Conservation (phyloP, 805 yeast species). For the Pichia phayaonensis region DNA sequence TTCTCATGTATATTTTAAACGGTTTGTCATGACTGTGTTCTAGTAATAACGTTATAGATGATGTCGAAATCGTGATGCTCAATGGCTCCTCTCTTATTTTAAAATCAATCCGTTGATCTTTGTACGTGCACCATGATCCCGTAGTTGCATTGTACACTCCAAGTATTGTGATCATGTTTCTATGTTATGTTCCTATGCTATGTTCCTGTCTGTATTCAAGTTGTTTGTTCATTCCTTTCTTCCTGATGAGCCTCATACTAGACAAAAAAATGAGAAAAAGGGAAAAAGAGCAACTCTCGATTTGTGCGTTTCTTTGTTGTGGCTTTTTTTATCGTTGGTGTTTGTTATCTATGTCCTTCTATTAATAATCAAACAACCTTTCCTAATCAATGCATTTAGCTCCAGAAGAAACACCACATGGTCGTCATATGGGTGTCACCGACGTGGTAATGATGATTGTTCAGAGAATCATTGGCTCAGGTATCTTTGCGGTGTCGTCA, state of each 20-base stretch:
- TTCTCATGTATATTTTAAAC: not conserved
- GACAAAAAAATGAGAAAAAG: too few species aligned
- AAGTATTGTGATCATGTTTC: not conserved
- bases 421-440: conserved; percentile 64
- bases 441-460: conserved; percentile 59
- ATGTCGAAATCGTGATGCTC: not conserved
- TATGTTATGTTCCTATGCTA: too few species aligned
- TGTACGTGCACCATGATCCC: not conserved
- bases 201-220: too few species aligned
- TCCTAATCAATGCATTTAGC: conserved; percentile 19
- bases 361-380: too few species aligned
- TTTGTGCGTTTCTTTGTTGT: not conserved
- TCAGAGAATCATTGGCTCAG: conserved; percentile 69
- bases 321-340: not conserved
- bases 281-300: too few species aligned
- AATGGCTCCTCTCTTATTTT: not conserved
- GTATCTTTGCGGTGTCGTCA: conserved; percentile 68
- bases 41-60: not conserved
- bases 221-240: too few species aligned
- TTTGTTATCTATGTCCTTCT: too few species aligned
- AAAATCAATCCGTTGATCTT: not conserved
- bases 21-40: not conserved
- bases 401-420: conserved; percentile 56
- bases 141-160: not conserved
- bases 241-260: too few species aligned